Evolutionary conservation across 805 yeast genomes (phyloP).

Genomic region (Teunomyces funiuensis): DNA sequence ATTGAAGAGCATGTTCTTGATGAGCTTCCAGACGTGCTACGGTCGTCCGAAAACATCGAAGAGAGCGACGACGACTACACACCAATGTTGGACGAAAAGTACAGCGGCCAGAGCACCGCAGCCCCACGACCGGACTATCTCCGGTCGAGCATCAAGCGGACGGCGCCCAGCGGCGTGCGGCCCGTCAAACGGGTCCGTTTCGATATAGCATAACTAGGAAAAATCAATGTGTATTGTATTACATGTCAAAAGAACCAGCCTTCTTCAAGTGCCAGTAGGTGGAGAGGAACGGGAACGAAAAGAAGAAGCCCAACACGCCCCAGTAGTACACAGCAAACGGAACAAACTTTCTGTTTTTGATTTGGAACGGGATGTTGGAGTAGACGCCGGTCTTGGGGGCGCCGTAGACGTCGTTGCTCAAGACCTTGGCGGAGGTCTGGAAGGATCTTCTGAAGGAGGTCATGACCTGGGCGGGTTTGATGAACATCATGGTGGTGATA

Average conservation of each 20-base stretch:
- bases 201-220: constrained; percentile 13
- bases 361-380: constrained; percentile 91
- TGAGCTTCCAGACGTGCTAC: neutral
- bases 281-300: constrained; percentile 70
- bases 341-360: constrained; percentile 79
- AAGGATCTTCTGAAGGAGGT: constrained; percentile 35
- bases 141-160: constrained; percentile 7
- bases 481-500: constrained; percentile 7
- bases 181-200: constrained; percentile 32
- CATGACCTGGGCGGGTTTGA: constrained; percentile 16
- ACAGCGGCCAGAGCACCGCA: neutral
- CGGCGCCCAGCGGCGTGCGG: neutral
- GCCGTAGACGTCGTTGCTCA: constrained; percentile 35
- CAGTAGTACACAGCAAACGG: constrained; percentile 84
- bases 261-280: constrained; percentile 82
- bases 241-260: constrained; percentile 51
- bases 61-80: constrained; percentile 13
- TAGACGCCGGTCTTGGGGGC: constrained; percentile 65
- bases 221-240: neutral
- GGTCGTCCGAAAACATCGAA: neutral
- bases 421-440: constrained; percentile 43
- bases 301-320: constrained; percentile 56
- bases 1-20: no score
- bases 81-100: constrained; percentile 8
- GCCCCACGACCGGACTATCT: constrained; percentile 2